Evolutionary conservation across 306 rosid species (phyloP).

Genomic region (Quercus berberidifolia): DNA sequence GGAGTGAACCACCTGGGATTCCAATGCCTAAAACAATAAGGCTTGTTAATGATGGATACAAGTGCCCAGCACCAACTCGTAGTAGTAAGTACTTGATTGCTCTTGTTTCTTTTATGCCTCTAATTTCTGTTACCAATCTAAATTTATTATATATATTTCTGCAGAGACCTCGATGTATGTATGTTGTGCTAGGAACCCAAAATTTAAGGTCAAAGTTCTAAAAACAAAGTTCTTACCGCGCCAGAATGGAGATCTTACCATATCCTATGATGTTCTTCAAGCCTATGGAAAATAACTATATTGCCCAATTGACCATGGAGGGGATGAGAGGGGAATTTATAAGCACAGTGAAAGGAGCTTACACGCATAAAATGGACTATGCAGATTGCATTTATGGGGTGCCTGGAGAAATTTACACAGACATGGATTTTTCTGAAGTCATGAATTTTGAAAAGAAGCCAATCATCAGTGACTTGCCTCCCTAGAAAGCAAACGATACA

Average conservation of each 20-base stretch:
- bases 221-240: slow-evolving; percentile 51
- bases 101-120: not conserved
- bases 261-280: slow-evolving; percentile 59
- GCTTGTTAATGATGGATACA: slow-evolving; percentile 66
- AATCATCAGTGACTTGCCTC: slow-evolving; percentile 60
- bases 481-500: slow-evolving; percentile 42
- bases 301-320: slow-evolving; percentile 68
- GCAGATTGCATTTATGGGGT: slow-evolving; percentile 51
- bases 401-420: slow-evolving; percentile 42
- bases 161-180: slow-evolving; percentile 56
- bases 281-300: slow-evolving; percentile 46
- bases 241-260: slow-evolving; percentile 53
- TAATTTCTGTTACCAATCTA: not conserved
- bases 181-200: slow-evolving; percentile 63
- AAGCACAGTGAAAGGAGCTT: slow-evolving; percentile 60
- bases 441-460: slow-evolving; percentile 64
- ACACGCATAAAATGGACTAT: slow-evolving; percentile 42
- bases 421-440: slow-evolving; percentile 63
- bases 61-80: slow-evolving; percentile 52
- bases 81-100: slow-evolving; percentile 28
- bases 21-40: slow-evolving; percentile 81
- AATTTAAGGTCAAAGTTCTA: slow-evolving; percentile 31
- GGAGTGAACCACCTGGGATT: slow-evolving; percentile 32
- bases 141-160: not conserved
- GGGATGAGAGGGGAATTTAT: slow-evolving; percentile 83